Evolutionary conservation across 768 basidiomycete species (phyloP), one percentile per base, ranked within the genome.

Genomic region (Nevesoporus exiguus): DNA sequence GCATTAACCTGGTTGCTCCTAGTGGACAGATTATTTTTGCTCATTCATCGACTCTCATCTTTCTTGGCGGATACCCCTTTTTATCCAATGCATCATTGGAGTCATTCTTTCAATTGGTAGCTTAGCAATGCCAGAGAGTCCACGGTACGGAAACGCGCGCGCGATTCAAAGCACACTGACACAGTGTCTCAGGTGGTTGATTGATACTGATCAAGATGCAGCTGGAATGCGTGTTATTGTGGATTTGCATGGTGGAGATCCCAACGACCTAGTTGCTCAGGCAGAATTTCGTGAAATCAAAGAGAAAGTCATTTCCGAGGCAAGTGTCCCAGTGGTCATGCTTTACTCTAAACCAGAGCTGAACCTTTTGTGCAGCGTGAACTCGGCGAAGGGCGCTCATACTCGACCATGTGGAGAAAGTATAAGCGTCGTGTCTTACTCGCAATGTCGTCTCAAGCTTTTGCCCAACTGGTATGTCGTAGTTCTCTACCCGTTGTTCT

Each of bases 1-100:
- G 10, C 24, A 10, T 29, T 50, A 24, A 66, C 30, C 30, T 24
- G 27, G 5, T 51, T 21, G 5, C 31, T 43, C 49, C 30, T 54
- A 91, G 90, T 98, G 94, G 94, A 84, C 87, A 45, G 94, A 93
- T 69, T 98, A 98, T 70, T 91, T 93, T 62, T 90, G 86, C 67
- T 95, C 93, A 1, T 98, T 81, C 74, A 80, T 97, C 45, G 80
- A 89, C 27, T 89, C 87, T 8, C 84, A 97, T 70, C 70, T 85
- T 47, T 84, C 92, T n/a, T 98, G 95, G 95, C 81, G 95, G 36
- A 77, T 95, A 54, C 95, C 95, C 14, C 80, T 98, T 30, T 85
- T 86, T 60, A 76, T 96, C 3, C 95, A 97, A 77, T 90, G 88
- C 61, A 69, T 94, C 41, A 95, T 96, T 54, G 95, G 95, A 24